Conservation (phyloP, 768 basidiomycete genomes). For the Kwoniella dendrophila region DNA sequence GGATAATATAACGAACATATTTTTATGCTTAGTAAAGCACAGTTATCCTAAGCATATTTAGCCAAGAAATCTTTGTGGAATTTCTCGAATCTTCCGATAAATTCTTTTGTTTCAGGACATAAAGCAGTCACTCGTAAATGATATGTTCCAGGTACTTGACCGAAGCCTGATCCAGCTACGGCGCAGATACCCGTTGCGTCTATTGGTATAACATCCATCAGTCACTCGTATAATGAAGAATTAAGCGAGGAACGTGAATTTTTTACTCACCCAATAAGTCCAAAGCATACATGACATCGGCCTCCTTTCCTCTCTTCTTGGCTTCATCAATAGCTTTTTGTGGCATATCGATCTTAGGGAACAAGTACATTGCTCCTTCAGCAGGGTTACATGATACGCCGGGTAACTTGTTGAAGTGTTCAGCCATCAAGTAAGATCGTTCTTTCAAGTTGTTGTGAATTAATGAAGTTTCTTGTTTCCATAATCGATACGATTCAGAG, state of each 20-base stretch:
- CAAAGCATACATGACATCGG: slow-evolving; percentile 87
- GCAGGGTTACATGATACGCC: slow-evolving; percentile 73
- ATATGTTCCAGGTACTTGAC: slow-evolving; percentile 84
- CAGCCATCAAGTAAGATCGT: slow-evolving; percentile 63
- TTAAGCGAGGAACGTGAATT: background rate
- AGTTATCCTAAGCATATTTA: too few relatives aligned
- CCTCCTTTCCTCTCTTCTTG: slow-evolving; percentile 68
- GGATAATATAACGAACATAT: background rate
- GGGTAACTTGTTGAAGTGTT: slow-evolving; percentile 74
- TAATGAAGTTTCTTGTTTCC: slow-evolving; percentile 77
- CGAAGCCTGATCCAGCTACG: slow-evolving; percentile 91
- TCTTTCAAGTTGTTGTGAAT: slow-evolving; percentile 66
- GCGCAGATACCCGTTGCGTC: slow-evolving; percentile 71
- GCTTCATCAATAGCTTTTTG: slow-evolving; percentile 74
- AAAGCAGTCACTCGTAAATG: slow-evolving; percentile 93
- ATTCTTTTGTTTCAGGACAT: slow-evolving; percentile 92
- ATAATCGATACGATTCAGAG: slow-evolving; percentile 73
- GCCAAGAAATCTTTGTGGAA: slow-evolving; percentile 69
- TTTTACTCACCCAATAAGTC: slow-evolving; percentile 69
- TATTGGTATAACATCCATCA: slow-evolving; percentile 5
- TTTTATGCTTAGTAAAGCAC: slow-evolving; percentile 1
- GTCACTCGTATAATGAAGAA: background rate
- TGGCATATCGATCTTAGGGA: slow-evolving; percentile 77
- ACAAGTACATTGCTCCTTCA: slow-evolving; percentile 89
- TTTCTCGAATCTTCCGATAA: slow-evolving; percentile 76